Evolutionary conservation across 2,329 filamentous ascomycete species (phyloP), one percentile per base, ranked within the genome.

Genomic region (Cladophialophora psammophila): DNA sequence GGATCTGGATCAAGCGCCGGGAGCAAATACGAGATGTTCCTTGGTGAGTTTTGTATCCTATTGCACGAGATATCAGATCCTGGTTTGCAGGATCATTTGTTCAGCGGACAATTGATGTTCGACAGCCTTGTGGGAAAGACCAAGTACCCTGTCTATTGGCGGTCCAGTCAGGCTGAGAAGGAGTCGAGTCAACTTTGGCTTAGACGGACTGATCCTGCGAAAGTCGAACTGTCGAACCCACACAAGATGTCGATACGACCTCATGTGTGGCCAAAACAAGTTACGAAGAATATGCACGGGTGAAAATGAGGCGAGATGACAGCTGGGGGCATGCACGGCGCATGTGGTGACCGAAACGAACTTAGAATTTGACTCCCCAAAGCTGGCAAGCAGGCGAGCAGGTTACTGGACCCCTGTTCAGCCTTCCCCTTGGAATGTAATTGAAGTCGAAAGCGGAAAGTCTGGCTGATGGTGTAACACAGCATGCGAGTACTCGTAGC

Each of bases 231-330:
- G 42, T 32, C 42, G 40, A 42, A 60, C 40, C 40, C 42, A 60
- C 42, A 36, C 13, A 26, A 12, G 40, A 60, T 18, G 40, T 36
- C 32, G 4, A 26, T 60, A 34, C 55, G 38, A 32, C 55, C n/a
- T 57, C 57, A 45, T 55, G 63, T 34, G 36, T 36, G 36, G 50
- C 32, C 36, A 26, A 18, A 60, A 34, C 10, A n/a, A 45, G 58
- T 42, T 57, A 48, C 52, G 52, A 52, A 31, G 8, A 13, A 48
- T 26, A 36, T 59, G 62, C 63, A 66, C 42, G 48, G 54, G 54
- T 66, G 34, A 58, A 68, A 59, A 53, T 66, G 66, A 68, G 66
- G 66, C 66, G 66, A 68, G 12, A 9, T n/a, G 48, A 57, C 35
- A 50, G 31, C 36, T 26, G 12, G 18, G 53, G 31, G 31, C 61